These are phyloP conservation scores for Phytophthora pini DNA, from an alignment of 352 stramenopile species.

Conservation along the genomic window DNA sequence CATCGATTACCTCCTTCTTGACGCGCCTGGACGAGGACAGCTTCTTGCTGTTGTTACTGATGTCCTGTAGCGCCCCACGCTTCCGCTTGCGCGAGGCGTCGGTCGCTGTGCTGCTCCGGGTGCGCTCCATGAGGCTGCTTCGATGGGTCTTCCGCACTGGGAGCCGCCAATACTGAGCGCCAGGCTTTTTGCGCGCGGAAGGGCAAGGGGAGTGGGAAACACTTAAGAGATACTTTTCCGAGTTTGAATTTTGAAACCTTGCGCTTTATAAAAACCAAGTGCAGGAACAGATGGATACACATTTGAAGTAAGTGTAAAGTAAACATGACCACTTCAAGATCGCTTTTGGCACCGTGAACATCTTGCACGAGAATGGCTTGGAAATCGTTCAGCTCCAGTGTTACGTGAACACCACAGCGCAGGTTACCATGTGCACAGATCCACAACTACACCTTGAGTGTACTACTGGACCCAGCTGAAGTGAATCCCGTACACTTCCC, in stretches of 20 bases:
- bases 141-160: constrained; percentile 1
- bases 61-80: constrained; percentile 80
- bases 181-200: constrained; percentile 30
- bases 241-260: constrained; percentile 36
- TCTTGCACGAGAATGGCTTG: no score
- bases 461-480: no score
- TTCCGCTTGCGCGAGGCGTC: constrained; percentile 74
- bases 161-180: constrained; percentile 8
- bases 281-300: constrained; percentile 2
- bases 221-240: constrained; percentile 14
- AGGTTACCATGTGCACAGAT: no score
- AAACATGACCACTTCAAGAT: constrained; percentile 7
- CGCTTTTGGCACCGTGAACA: neutral
- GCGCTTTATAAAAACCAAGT: constrained; percentile 21
- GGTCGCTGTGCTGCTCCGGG: constrained; percentile 15
- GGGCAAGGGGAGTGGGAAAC: neutral
- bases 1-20: constrained; percentile 35
- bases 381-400: no score
- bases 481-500: no score
- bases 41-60: constrained; percentile 77
- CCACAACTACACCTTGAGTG: no score
- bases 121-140: constrained; percentile 27
- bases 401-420: no score
- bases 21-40: constrained; percentile 10
- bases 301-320: constrained; percentile 8